A percentile compares a stretch with the other conserved stretches of the same genome.
These are phyloP conservation scores for Collybia sp. DNA, from an alignment of 768 basidiomycete species.

Conservation along the genomic window DNA sequence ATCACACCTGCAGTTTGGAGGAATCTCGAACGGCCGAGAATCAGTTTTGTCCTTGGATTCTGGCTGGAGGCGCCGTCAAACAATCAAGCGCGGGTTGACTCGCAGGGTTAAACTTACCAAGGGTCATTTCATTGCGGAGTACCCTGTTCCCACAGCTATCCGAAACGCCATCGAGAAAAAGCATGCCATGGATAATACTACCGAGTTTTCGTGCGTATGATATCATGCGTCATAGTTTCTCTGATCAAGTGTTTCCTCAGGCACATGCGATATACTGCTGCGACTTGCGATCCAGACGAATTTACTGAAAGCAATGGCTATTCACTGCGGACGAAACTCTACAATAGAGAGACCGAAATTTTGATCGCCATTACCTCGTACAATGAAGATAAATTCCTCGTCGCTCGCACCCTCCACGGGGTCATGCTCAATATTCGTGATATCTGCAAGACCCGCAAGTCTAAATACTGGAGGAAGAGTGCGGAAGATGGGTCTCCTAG, in stretches of 20 bases:
- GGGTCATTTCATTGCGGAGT: slow-evolving; percentile 90
- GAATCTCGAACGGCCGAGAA: slow-evolving; percentile 29
- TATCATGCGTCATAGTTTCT: not conserved
- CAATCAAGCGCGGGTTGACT: slow-evolving; percentile 84
- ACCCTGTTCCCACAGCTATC: slow-evolving; percentile 81
- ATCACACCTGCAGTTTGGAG: no score
- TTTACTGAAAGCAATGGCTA: slow-evolving; percentile 77
- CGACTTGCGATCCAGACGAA: slow-evolving; percentile 88
- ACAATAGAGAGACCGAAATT: slow-evolving; percentile 86
- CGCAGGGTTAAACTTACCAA: slow-evolving; percentile 89
- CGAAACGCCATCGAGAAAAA: slow-evolving; percentile 77
- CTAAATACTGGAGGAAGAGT: slow-evolving; percentile 82
- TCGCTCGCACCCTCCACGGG: slow-evolving; percentile 87
- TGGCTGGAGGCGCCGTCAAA: slow-evolving; percentile 72
- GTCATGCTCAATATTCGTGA: slow-evolving; percentile 98
- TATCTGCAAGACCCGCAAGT: slow-evolving; percentile 93
- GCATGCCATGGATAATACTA: slow-evolving; percentile 65
- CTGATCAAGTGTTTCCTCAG: slow-evolving; percentile 22
- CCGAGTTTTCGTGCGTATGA: slow-evolving; percentile 81
- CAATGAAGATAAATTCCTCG: slow-evolving; percentile 88
- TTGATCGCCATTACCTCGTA: slow-evolving; percentile 93
- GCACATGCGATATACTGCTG: slow-evolving; percentile 93
- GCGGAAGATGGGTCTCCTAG: slow-evolving; percentile 81
- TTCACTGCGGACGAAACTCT: slow-evolving; percentile 81
- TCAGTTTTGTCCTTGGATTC: slow-evolving; percentile 55